Base-by-base conservation (phyloP, 108 stramenopile genomes). In the Pelagomonas calceolata region DNA sequence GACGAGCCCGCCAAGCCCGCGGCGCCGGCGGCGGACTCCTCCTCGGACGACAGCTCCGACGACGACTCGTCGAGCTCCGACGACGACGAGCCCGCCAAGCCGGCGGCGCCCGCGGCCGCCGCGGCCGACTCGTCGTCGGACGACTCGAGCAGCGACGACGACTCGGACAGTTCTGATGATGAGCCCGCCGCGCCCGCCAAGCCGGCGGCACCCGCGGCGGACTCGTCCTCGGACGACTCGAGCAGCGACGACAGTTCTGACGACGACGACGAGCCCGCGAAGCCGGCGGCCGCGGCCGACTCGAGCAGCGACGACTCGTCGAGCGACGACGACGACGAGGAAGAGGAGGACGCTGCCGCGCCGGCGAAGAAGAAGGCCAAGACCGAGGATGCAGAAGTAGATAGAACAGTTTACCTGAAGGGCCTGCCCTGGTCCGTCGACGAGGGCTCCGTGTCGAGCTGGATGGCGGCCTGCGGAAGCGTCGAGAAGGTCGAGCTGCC, bases 351-450 rank as follows among this genome's bases (percentile, higher is more conserved):
- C 14, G 51, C 51, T 3, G 51, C 51, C 21, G 26, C 18, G 51
- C 51, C 51, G 14, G 7, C 51, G 51, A 26, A 17, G 51, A 60
- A 60, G 26, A 60, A 68, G 34, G 70, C 66, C 32, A 80, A 84
- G 77, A 76, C 78, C 37, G 71, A 72, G 45, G 76, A 73, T 51
- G 36, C 36, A 64, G 75, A 67, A 36, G 39, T 34, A 77, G 76
- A 75, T 17, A 74, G 65, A 72, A 32, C 36, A 73, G 45, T 96
- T 26, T 95, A 89, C 77, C 78, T 98, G 46, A 82, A 89, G 37
- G 98, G 98, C 35, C 75, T 97, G 51, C 96, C 98, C 26, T 99
- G 95, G 95, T 81, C 74, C 63, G 84, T 94, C 43, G 82, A 84
- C 15, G 91, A 96, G 70, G 89, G 92, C 0, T 91, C 93, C 65